These are phyloP conservation scores for Ogataea hybrid DNA, from an alignment of 1,139 yeast genomes.

Conservation along the genomic window DNA sequence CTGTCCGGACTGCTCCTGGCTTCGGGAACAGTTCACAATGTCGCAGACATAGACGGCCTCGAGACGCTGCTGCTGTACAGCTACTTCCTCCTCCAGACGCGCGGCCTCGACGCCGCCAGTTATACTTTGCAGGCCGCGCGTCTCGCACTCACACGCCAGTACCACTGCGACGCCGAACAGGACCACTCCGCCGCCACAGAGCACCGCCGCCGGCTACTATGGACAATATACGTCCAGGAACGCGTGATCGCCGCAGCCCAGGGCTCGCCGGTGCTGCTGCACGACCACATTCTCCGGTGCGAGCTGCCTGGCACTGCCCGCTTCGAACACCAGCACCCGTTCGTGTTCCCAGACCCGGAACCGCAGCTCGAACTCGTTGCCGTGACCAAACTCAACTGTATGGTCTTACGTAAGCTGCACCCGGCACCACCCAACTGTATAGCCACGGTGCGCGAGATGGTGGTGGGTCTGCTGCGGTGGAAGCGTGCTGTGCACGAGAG, in stretches of 20 bases:
- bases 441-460: constrained; percentile 65
- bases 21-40: constrained; percentile 48
- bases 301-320: constrained; percentile 62
- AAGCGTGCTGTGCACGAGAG: constrained; percentile 59
- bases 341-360: constrained; percentile 72
- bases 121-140: constrained; percentile 71
- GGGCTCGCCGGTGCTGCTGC: constrained; percentile 69
- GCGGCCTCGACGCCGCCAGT: constrained; percentile 69
- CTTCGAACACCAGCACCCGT: constrained; percentile 37
- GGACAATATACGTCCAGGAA: constrained; percentile 84
- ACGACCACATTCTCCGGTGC: constrained; percentile 68
- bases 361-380: constrained; percentile 69
- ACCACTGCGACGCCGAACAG: constrained; percentile 74
- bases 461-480: constrained; percentile 69
- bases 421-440: constrained; percentile 66
- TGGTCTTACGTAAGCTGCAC: constrained; percentile 61
- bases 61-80: constrained; percentile 71
- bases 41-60: constrained; percentile 68
- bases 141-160: constrained; percentile 64
- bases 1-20: no score
- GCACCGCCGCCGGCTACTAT: constrained; percentile 75
- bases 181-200: constrained; percentile 61
- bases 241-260: constrained; percentile 75
- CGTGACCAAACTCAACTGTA: constrained; percentile 71
- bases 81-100: constrained; percentile 72